These are phyloP conservation scores for Rhododendron kiyosumense DNA, from an alignment of 148 eudicot species.

Conservation along the genomic window DNA sequence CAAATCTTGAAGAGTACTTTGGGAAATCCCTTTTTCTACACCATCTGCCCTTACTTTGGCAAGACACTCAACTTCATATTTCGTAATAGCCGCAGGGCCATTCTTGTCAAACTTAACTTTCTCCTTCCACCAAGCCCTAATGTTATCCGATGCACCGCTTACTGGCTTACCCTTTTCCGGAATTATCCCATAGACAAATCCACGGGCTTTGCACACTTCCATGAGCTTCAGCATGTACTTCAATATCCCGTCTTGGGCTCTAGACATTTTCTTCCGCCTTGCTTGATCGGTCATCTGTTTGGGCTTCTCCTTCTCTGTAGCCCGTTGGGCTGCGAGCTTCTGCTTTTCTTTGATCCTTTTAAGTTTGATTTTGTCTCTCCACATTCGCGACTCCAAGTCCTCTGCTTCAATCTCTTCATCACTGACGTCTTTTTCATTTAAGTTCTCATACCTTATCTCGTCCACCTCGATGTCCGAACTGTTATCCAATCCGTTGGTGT, in stretches of 20 bases:
- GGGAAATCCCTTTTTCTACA: conserved; percentile 38
- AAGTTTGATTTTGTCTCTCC: conserved; percentile 78
- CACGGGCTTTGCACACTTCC: conserved; percentile 90
- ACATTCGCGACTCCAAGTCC: conserved; percentile 70
- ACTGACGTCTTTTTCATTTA: conserved; percentile 80
- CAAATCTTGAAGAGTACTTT: conserved; percentile 59
- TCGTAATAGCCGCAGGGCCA: conserved; percentile 72
- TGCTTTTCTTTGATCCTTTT: conserved; percentile 68
- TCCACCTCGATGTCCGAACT: conserved; percentile 80
- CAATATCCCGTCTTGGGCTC: conserved; percentile 88
- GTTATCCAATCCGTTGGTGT: conserved; percentile 11
- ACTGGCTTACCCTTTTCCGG: conserved; percentile 93
- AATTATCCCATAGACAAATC: conserved; percentile 86
- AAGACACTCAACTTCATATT: conserved; percentile 58
- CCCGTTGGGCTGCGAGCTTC: conserved; percentile 56
- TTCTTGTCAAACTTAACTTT: conserved; percentile 85
- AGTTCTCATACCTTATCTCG: conserved; percentile 58
- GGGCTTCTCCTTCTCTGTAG: conserved; percentile 60
- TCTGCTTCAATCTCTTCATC: conserved; percentile 83
- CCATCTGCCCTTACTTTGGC: conserved; percentile 36
- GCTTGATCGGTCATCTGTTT: conserved; percentile 72
- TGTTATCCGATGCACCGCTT: conserved; percentile 80
- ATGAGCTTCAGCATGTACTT: conserved; percentile 90
- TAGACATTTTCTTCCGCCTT: conserved; percentile 79
- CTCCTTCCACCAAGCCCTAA: conserved; percentile 93